These are phyloP conservation scores for Entelexis paramagnoliae DNA, from an alignment of 1,139 yeast species.

Conservation along the genomic window DNA sequence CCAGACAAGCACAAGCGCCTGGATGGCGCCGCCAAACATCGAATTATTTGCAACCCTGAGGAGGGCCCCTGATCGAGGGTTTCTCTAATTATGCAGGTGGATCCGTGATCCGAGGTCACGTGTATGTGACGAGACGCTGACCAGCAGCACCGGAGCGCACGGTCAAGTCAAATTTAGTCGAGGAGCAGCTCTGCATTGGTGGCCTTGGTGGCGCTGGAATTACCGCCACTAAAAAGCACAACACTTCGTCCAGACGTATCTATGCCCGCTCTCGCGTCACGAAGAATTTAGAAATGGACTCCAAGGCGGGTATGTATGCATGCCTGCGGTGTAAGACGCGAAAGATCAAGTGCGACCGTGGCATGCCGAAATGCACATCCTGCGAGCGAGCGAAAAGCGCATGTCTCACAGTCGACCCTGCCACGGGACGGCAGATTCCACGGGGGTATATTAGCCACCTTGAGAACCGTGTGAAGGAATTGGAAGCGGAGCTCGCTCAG, in stretches of 20 bases:
- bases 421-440: constrained; percentile 78
- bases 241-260: not conserved
- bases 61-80: not conserved
- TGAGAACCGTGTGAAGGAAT: constrained; percentile 50
- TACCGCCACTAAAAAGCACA: not conserved
- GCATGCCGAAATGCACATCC: constrained; percentile 64
- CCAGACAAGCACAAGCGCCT: not conserved
- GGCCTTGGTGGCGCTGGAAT: too few species aligned
- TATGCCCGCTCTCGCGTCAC: not conserved
- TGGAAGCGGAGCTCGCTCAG: constrained; percentile 42
- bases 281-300: not conserved
- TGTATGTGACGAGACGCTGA: not conserved
- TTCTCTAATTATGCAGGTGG: not conserved
- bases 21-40: not conserved
- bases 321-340: constrained; percentile 73
- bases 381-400: constrained; percentile 60
- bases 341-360: constrained; percentile 75
- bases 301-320: constrained; percentile 44
- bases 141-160: too few species aligned
- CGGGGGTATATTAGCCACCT: constrained; percentile 66
- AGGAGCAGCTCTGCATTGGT: too few species aligned
- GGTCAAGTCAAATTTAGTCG: too few species aligned
- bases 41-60: not conserved
- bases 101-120: not conserved
- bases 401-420: constrained; percentile 78